A percentile compares a stretch with the other conserved stretches of the same genome.
Conservation (phyloP, 2,329 filamentous ascomycete species). For the Teratosphaeria gauchensis region DNA sequence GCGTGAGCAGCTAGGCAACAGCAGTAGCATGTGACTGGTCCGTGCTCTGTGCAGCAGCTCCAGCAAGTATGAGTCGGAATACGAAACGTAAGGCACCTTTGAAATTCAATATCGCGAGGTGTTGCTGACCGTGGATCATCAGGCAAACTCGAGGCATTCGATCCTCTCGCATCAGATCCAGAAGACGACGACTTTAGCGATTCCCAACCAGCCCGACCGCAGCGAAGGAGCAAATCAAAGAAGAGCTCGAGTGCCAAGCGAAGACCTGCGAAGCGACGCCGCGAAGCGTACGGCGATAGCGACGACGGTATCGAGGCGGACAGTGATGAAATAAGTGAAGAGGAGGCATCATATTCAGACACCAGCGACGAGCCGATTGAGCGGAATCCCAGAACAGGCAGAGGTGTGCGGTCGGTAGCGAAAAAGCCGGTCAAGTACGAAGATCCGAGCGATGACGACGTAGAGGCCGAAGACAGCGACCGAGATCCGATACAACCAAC, state of each 20-base stretch:
- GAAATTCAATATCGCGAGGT: no score
- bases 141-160: conserved; percentile 15
- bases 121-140: not conserved
- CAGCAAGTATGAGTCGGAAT: not conserved
- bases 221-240: conserved; percentile 10
- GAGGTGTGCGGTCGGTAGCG: conserved; percentile 46
- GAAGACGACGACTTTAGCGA: conserved; percentile 29
- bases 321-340: conserved; percentile 30
- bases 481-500: conserved; percentile 10
- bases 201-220: conserved; percentile 11
- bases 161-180: conserved; percentile 28
- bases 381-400: conserved; percentile 46
- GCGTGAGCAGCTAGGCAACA: not conserved
- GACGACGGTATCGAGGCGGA: conserved; percentile 38
- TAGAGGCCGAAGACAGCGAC: conserved; percentile 30
- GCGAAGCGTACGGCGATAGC: conserved; percentile 29
- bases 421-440: conserved; percentile 48
- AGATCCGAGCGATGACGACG: conserved; percentile 37
- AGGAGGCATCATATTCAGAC: conserved; percentile 33
- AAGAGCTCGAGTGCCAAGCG: conserved; percentile 17
- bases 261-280: conserved; percentile 25
- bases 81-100: not conserved
- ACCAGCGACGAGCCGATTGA: conserved; percentile 37
- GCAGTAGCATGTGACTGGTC: not conserved
- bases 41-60: not conserved